A percentile compares a stretch with the other conserved stretches of the same genome.
Conservation (phyloP, 1,139 yeast species). For the Candida sanyaensis region DNA sequence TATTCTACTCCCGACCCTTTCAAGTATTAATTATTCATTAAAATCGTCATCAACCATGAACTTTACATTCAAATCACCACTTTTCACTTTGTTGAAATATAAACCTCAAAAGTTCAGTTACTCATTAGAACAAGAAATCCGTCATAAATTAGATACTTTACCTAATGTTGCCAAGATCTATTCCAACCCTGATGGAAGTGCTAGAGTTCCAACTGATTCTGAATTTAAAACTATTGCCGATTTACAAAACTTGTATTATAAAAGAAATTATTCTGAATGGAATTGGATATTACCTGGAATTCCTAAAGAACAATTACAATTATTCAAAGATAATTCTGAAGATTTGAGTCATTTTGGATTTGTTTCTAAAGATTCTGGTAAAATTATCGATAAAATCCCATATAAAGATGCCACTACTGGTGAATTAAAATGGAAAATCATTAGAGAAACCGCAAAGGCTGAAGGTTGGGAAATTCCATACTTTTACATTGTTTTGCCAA, state of each 20-base stretch:
- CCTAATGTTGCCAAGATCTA: slow-evolving; percentile 62
- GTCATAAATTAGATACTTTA: slow-evolving; percentile 46
- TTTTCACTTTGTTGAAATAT: slow-evolving; percentile 40
- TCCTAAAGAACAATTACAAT: slow-evolving; percentile 55
- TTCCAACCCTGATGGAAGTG: slow-evolving; percentile 77
- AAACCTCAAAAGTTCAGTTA: slow-evolving; percentile 43
- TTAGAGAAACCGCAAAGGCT: slow-evolving; percentile 69
- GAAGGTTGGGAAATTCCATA: slow-evolving; percentile 89
- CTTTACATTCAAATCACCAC: slow-evolving; percentile 46
- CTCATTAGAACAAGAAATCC: slow-evolving; percentile 45
- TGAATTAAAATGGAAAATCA: slow-evolving; percentile 75
- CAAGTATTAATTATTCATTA: neutral
- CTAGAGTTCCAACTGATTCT: slow-evolving; percentile 67
- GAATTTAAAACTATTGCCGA: slow-evolving; percentile 78
- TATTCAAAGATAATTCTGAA: slow-evolving; percentile 63
- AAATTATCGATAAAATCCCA: slow-evolving; percentile 81
- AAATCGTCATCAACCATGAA: slow-evolving; percentile 26
- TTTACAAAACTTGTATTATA: slow-evolving; percentile 61
- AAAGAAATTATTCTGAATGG: slow-evolving; percentile 61
- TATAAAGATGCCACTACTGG: slow-evolving; percentile 80
- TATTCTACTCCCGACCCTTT: slow-evolving; percentile 2
- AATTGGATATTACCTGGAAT: slow-evolving; percentile 60
- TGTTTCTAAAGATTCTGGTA: slow-evolving; percentile 62
- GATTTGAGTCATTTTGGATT: slow-evolving; percentile 63
- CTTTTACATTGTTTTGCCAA: slow-evolving; percentile 72